Evolutionary conservation across 805 yeast genomes (phyloP), one percentile per base, ranked within the genome.

Genomic region (Kluyveromyces siamensis): DNA sequence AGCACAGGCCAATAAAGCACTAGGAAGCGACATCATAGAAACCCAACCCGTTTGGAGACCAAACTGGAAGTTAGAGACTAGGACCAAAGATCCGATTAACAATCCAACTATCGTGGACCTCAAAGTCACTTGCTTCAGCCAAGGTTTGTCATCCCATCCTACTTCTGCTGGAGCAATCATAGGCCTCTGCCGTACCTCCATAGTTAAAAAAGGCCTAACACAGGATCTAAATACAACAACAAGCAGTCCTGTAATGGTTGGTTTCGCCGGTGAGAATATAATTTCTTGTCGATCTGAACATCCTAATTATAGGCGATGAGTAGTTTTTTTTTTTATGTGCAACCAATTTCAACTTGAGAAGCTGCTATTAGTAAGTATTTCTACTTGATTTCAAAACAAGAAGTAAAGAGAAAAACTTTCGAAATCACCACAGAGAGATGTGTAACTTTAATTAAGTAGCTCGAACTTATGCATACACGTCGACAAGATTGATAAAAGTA

Each of bases 1-100:
- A 0, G 96, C 84, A 63, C 81, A 90, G 0, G 95, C 96, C 25
- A 91, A 67, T 46, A 91, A 67, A 0, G 98, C 96, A 5, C 96
- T 84, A 0, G 99, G 98, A 48, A 91, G 71, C 19, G 96, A 86
- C 99, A 91, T 93, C 99, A 91, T 91, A 10, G 96, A 88, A 6
- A 93, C 96, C 99, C 99, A 91, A 1, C 99, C 99, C 0, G 97
- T 91, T 62, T 91, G 99, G 18, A 91, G 71, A 1, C 98, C 99
- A 63, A 91, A 91, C 63, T 91, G 98, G 69, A 93, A 93, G 66
- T 91, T 91, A 4, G 96, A 87, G 16, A 89, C 72, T 25, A 93
- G 72, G 33, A 93, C 90, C 27, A 91, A 68, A 0, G 96, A 79
- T 0, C 99, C 99, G n/a, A 91, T 88, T 1, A 71, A 56, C 25